Evolutionary conservation across 1,139 yeast genomes (phyloP), one percentile per base, ranked within the genome.

Genomic region (Taphrina confusa): DNA sequence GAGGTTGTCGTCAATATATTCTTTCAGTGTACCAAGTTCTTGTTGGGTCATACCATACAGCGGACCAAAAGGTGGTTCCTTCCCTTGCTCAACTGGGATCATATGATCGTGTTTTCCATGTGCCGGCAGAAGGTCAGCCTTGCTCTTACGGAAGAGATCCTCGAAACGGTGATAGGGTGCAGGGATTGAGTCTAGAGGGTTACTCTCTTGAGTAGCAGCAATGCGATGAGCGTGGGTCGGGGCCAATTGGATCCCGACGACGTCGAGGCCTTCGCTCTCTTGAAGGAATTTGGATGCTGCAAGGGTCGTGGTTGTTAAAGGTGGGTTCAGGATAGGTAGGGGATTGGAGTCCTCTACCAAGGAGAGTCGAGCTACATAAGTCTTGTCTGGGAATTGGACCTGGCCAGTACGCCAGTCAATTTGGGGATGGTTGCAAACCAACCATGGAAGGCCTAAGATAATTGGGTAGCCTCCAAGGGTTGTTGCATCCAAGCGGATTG

Each of bases 51-150:
- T 30, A 18, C 9, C 6, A 25, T 46, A 46, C 4, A 46, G 25
- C 4, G 22, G 45, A 3, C 42, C 45, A 23, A 14, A 46, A 4
- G 52, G 37, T 8, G 52, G 52, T 14, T 4, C 4, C 5, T 14
- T 28, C 5, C 18, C 23, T 27, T 16, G 39, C 6, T 8, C 11
- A 5, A 46, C 14, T 4, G 5, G 23, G 11, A 46, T 46, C 18
- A 12, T 16, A 25, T 46, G 52, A 16, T 46, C 52, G 27, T 5
- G 16, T 4, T 16, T 4, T 4, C 25, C 20, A 16, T 16, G 52
- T 11, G 4, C 23, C 6, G 52, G 52, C 9, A 46, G 47, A 8
- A 12, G 9, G 47, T 42, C 31, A 12, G 47, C 47, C 14, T 42
- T 14, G 8, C 8, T 14, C 16, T 42, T 36, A 16, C 16, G 9